Evolutionary conservation across 768 basidiomycete species (phyloP).

Genomic region (Agaricus blazei): DNA sequence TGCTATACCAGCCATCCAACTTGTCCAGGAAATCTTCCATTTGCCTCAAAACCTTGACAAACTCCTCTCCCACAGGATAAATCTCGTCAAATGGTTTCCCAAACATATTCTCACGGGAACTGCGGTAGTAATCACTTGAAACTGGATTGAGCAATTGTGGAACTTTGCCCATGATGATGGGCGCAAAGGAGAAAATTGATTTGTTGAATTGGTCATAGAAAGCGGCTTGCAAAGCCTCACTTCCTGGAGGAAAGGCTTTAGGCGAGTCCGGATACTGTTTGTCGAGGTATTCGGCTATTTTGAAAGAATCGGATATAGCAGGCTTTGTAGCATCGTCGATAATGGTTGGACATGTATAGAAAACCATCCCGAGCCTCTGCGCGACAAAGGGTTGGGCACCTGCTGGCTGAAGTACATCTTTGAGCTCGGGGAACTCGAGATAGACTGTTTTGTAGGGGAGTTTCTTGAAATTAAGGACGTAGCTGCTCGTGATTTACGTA

Average conservation of each 20-base stretch:
- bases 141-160: background rate
- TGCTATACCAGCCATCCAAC: slow-evolving; percentile 11
- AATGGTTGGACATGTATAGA: slow-evolving; percentile 10
- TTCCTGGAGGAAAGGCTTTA: slow-evolving; percentile 15
- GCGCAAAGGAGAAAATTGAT: background rate
- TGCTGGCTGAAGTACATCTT: background rate
- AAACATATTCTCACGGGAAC: background rate
- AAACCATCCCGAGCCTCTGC: background rate
- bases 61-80: background rate
- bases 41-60: slow-evolving; percentile 11
- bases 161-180: background rate
- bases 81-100: slow-evolving; percentile 4
- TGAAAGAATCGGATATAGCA: slow-evolving; percentile 33
- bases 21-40: slow-evolving; percentile 17
- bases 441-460: slow-evolving; percentile 7
- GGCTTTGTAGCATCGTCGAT: slow-evolving; percentile 32
- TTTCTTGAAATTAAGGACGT: background rate
- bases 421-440: slow-evolving; percentile 8
- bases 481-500: too few species aligned
- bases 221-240: background rate
- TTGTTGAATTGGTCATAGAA: background rate
- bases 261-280: slow-evolving; percentile 30
- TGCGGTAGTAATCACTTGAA: slow-evolving; percentile 1
- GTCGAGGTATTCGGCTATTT: slow-evolving; percentile 44
- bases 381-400: slow-evolving; percentile 1